phyloP scores from a whole-genome alignment of 2,329 filamentous ascomycete species.

The Canariomyces notabilis region DNA sequence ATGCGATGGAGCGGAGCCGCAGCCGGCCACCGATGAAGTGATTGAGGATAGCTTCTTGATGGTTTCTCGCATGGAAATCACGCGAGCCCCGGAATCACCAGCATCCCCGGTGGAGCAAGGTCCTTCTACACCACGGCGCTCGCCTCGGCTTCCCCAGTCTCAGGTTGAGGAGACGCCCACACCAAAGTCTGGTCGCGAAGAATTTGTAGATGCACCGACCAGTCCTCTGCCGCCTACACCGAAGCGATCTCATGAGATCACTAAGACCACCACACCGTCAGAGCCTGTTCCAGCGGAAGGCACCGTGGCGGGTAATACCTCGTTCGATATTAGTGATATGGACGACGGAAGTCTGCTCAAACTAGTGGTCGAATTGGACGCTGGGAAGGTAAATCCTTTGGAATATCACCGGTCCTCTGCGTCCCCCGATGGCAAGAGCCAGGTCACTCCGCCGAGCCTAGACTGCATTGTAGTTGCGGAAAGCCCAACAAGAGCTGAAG shows the following conservation, averaged over 20 bases:
- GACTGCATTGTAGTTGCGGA: conserved; percentile 33
- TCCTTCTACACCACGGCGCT: conserved; percentile 21
- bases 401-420: conserved; percentile 22
- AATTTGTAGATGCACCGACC: conserved; percentile 46
- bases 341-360: conserved; percentile 46
- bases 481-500: conserved; percentile 19
- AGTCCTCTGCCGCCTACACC: conserved; percentile 36
- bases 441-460: conserved; percentile 5
- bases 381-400: conserved; percentile 32
- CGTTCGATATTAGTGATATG: conserved; percentile 39
- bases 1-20: conserved; percentile 3
- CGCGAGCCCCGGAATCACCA: not conserved
- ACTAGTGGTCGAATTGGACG: conserved; percentile 47
- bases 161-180: conserved; percentile 33
- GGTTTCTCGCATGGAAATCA: not conserved
- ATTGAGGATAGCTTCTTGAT: conserved; percentile 22
- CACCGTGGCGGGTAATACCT: conserved; percentile 21
- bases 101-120: not conserved
- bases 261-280: conserved; percentile 10
- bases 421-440: conserved; percentile 28
- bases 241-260: conserved; percentile 24
- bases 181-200: conserved; percentile 39
- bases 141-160: conserved; percentile 18
- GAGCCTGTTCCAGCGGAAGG: not conserved
- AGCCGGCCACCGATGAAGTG: conserved; percentile 17